Conservation (phyloP, 768 basidiomycete genomes). For the Naganishia onofrii region DNA sequence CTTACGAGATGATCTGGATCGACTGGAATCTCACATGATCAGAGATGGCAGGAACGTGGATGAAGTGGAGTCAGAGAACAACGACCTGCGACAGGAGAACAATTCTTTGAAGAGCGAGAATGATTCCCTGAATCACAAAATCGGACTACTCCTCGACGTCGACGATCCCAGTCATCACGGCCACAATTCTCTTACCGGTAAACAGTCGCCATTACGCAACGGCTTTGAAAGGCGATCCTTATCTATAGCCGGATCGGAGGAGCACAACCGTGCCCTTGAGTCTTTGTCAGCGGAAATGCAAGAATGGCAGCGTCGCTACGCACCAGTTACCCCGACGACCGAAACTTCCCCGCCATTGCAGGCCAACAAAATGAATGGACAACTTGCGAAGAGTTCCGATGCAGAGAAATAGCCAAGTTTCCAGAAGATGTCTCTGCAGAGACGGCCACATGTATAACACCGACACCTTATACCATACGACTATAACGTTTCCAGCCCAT, state of each 20-base stretch:
- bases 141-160: slow-evolving; percentile 30
- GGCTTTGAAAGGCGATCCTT: slow-evolving; percentile 3
- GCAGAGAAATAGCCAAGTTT: neutral
- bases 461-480: neutral
- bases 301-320: slow-evolving; percentile 26
- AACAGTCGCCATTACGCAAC: neutral
- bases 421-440: neutral
- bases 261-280: slow-evolving; percentile 22
- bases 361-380: neutral
- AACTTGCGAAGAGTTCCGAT: neutral
- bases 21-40: slow-evolving; percentile 42
- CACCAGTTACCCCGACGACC: neutral
- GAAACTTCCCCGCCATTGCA: neutral
- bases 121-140: slow-evolving; percentile 31
- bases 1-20: slow-evolving; percentile 44
- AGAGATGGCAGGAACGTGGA: slow-evolving; percentile 28
- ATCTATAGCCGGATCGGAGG: slow-evolving; percentile 22
- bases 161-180: slow-evolving; percentile 23
- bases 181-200: neutral
- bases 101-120: slow-evolving; percentile 29
- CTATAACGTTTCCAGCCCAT: slow-evolving; percentile 2
- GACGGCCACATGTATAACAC: neutral
- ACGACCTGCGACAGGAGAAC: slow-evolving; percentile 28
- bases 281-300: slow-evolving; percentile 21
- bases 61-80: slow-evolving; percentile 31